These are phyloP conservation scores for Blastocystis sp. DNA, from an alignment of 352 stramenopile species.

Conservation along the genomic window DNA sequence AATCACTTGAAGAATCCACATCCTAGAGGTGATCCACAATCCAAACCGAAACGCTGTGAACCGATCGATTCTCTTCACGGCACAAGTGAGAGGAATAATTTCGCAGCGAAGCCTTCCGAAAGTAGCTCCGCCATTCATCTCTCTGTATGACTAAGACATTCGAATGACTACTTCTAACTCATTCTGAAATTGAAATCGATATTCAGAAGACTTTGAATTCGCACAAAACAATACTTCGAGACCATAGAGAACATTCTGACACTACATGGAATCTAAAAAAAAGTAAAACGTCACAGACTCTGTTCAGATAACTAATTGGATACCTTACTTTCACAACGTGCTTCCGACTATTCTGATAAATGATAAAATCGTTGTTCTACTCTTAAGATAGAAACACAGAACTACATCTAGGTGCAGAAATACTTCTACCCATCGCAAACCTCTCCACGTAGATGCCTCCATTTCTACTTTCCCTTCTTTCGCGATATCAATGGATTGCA, in stretches of 20 bases:
- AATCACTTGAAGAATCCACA: background rate
- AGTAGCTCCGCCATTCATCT: background rate
- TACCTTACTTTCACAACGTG: background rate
- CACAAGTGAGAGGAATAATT: background rate
- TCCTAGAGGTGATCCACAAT: background rate
- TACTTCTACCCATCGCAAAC: background rate
- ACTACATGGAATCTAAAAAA: background rate
- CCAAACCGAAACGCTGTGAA: background rate
- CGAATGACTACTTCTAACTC: background rate
- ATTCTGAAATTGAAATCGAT: constrained; percentile 19
- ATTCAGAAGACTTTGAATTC: background rate
- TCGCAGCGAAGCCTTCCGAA: background rate
- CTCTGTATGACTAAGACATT: background rate
- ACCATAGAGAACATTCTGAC: background rate
- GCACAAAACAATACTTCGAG: background rate
- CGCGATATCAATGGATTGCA: background rate
- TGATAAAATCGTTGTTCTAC: constrained; percentile 17
- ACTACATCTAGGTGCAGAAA: background rate
- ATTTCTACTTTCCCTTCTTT: constrained; percentile 27
- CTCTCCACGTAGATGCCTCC: background rate
- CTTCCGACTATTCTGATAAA: background rate
- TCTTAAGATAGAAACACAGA: background rate
- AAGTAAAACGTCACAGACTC: background rate
- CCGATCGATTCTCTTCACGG: background rate
- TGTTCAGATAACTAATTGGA: background rate